phyloP scores from a whole-genome alignment of 495 filamentous ascomycete species.

The Penicillium dipodomyicola region DNA sequence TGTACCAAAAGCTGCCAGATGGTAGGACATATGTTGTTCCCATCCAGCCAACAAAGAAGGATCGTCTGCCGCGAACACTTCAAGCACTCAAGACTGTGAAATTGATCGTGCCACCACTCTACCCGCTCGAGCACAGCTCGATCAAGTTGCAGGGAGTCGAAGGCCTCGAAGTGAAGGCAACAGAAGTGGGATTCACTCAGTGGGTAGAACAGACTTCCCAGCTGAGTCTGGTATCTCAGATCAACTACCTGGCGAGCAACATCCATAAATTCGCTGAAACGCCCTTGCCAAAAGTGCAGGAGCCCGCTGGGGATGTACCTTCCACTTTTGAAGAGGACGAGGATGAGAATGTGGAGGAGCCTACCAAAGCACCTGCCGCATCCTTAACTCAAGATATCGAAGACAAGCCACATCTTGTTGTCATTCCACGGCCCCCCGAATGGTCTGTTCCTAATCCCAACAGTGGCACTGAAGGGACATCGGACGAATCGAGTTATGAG shows the following conservation, averaged over 20 bases:
- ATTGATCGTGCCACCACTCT: conserved; percentile 68
- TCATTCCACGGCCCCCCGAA: conserved; percentile 80
- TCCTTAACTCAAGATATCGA: conserved; percentile 24
- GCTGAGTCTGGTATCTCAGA: conserved; percentile 65
- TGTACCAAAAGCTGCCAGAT: conserved; percentile 64
- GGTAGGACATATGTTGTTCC: conserved; percentile 71
- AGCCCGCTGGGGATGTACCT: neutral
- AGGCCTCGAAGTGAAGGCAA: conserved; percentile 54
- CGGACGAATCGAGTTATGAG: conserved; percentile 34
- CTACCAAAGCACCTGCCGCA: conserved; percentile 12
- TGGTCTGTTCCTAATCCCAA: conserved; percentile 56
- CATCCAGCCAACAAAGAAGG: conserved; percentile 62
- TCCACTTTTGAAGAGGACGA: neutral
- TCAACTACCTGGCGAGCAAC: conserved; percentile 77
- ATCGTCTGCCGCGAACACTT: conserved; percentile 60
- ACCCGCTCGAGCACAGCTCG: conserved; percentile 67
- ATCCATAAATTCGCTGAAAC: conserved; percentile 66
- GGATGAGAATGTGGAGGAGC: conserved; percentile 4
- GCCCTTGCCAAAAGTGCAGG: conserved; percentile 27
- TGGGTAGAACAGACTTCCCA: conserved; percentile 56
- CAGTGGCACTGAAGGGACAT: conserved; percentile 33
- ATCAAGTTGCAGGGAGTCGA: conserved; percentile 65
- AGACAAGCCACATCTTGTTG: conserved; percentile 63
- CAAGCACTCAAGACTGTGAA: conserved; percentile 62
- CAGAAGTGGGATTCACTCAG: conserved; percentile 64